Evolutionary conservation across 164 flowering plant genomes (phyloP).

Genomic region (Pachysandra terminalis): DNA sequence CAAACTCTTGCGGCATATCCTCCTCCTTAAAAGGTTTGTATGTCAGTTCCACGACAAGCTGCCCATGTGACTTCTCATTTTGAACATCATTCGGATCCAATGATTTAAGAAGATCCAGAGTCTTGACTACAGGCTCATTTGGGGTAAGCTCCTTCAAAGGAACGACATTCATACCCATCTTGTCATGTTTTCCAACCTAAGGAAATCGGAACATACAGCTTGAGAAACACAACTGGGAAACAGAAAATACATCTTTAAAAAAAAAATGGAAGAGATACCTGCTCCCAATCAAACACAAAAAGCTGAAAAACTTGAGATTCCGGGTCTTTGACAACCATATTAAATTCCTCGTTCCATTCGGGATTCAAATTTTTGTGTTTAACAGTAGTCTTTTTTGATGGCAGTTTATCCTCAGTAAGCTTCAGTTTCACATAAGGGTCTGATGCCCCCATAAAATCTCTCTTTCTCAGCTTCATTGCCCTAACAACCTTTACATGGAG

Average conservation of each 20-base stretch:
- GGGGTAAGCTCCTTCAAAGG: conserved; percentile 69
- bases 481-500: conserved; percentile 63
- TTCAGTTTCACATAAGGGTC: conserved; percentile 81
- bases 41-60: conserved; percentile 50
- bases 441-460: conserved; percentile 73
- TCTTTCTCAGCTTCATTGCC: conserved; percentile 70
- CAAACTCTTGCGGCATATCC: conserved; percentile 38
- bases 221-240: neutral
- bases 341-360: conserved; percentile 89
- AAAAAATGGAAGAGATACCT: conserved; percentile 36
- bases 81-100: conserved; percentile 69
- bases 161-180: conserved; percentile 78
- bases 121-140: conserved; percentile 52
- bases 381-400: conserved; percentile 67
- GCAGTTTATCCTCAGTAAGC: conserved; percentile 67
- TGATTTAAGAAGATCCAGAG: conserved; percentile 62
- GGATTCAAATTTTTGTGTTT: conserved; percentile 76
- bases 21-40: conserved; percentile 77
- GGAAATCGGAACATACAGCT: neutral
- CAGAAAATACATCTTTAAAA: neutral
- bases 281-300: conserved; percentile 74
- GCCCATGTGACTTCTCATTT: conserved; percentile 79
- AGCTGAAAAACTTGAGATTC: conserved; percentile 63
- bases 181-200: conserved; percentile 81
- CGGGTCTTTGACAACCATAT: conserved; percentile 64